phyloP scores from a whole-genome alignment of 2,329 filamentous ascomycete species.

The Diaporthe sp. region DNA sequence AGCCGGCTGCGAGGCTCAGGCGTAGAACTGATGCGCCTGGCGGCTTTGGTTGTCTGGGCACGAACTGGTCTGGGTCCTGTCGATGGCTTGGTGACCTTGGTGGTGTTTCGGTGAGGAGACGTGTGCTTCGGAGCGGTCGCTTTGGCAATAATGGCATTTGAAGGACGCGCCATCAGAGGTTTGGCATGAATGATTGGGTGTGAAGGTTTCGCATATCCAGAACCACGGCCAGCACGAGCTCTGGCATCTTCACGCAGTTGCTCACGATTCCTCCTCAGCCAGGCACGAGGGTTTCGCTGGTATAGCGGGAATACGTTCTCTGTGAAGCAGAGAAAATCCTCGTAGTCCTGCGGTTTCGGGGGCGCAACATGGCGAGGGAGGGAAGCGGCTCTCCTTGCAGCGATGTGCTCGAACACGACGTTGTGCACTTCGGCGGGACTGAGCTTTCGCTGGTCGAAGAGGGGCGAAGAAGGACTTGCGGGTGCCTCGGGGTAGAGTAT shows the following conservation, averaged over 20 bases:
- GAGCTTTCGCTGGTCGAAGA: slow-evolving; percentile 60
- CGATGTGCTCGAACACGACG: slow-evolving; percentile 62
- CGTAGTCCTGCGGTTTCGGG: slow-evolving; percentile 64
- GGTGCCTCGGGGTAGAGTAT: slow-evolving; percentile 66
- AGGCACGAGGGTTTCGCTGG: slow-evolving; percentile 54
- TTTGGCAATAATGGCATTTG: slow-evolving; percentile 38
- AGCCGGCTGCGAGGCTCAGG: slow-evolving; percentile 62
- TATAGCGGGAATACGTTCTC: slow-evolving; percentile 62
- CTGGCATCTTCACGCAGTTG: slow-evolving; percentile 59
- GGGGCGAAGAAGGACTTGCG: slow-evolving; percentile 54
- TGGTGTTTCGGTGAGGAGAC: neutral
- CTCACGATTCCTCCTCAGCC: slow-evolving; percentile 62
- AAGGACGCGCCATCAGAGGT: slow-evolving; percentile 37
- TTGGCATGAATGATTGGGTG: slow-evolving; percentile 55
- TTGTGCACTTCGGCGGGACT: slow-evolving; percentile 47
- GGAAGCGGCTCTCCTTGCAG: slow-evolving; percentile 56
- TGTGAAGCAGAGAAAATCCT: slow-evolving; percentile 62
- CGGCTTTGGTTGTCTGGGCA: slow-evolving; percentile 43
- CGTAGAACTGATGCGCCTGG: slow-evolving; percentile 54
- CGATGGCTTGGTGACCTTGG: slow-evolving; percentile 49
- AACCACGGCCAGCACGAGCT: slow-evolving; percentile 51
- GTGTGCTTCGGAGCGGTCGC: neutral
- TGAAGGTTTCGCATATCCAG: slow-evolving; percentile 37
- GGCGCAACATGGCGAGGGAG: slow-evolving; percentile 45
- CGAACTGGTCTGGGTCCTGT: slow-evolving; percentile 48